phyloP scores from a whole-genome alignment of 2,329 filamentous ascomycete genomes.

The Bipolaris gigantea region DNA sequence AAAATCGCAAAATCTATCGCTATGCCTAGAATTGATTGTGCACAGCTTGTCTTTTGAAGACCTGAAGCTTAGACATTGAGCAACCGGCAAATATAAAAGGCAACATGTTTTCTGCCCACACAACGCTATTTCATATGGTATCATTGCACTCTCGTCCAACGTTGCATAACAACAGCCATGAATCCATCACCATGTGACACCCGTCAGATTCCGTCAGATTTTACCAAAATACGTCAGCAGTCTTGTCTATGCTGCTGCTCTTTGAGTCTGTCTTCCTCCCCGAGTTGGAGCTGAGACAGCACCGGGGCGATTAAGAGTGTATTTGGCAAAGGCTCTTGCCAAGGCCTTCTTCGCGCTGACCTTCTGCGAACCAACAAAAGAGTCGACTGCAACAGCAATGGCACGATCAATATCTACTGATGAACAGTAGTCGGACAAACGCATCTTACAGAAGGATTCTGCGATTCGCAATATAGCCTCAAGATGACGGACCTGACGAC shows the following conservation, averaged over 20 bases:
- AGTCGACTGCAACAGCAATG: constrained; percentile 94
- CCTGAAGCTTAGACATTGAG: neutral
- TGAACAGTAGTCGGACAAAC: constrained; percentile 92
- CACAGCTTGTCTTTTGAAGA: neutral
- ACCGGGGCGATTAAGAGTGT: constrained; percentile 57
- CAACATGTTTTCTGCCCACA: neutral
- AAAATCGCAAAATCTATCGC: neutral
- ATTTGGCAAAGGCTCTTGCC: constrained; percentile 93
- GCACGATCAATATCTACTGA: constrained; percentile 91
- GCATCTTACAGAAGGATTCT: constrained; percentile 96
- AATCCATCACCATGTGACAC: constrained; percentile 6
- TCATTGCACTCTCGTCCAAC: constrained; percentile 16
- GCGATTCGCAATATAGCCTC: constrained; percentile 97
- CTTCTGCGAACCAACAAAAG: constrained; percentile 95
- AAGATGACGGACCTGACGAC: constrained; percentile 82
- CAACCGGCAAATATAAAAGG: neutral
- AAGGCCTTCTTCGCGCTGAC: constrained; percentile 97
- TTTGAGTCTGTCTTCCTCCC: constrained; percentile 32
- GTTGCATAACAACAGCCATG: constrained; percentile 7
- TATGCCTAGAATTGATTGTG: neutral
- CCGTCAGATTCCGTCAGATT: constrained; percentile 6
- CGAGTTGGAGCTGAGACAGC: constrained; percentile 39
- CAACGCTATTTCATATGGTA: constrained; percentile 15
- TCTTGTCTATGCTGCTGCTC: constrained; percentile 30
- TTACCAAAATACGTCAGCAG: neutral